A percentile compares a stretch with the other conserved stretches of the same genome.
Evolutionary conservation across 2,329 filamentous ascomycete species (phyloP).

Genomic region (Hypoxylon sp.): DNA sequence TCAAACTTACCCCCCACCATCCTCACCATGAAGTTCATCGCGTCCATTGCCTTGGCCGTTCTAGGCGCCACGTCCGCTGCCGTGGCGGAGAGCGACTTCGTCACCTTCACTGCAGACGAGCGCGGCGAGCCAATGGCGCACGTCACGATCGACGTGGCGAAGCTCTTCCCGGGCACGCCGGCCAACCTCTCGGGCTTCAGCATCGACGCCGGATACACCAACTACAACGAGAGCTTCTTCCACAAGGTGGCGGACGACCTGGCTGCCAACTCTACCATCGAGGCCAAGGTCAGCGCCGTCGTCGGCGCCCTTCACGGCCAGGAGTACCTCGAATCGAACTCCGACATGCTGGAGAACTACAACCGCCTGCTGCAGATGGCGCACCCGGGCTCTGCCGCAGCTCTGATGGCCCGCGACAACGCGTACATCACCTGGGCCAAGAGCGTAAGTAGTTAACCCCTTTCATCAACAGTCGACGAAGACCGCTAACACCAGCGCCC

Average conservation of each 20-base stretch:
- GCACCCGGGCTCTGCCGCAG: background rate
- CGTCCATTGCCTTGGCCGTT: no score
- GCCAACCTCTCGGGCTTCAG: background rate
- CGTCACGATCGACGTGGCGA: background rate
- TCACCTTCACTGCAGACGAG: no score
- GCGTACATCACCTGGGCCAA: background rate
- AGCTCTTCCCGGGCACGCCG: background rate
- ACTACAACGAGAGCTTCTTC: background rate
- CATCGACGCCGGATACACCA: background rate
- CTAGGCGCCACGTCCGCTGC: no score
- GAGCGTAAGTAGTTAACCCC: background rate
- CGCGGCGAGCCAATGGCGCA: no score
- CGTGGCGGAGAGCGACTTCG: no score
- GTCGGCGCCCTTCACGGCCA: background rate
- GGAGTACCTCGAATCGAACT: background rate
- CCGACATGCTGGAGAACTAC: background rate
- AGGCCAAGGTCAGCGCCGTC: background rate
- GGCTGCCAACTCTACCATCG: background rate
- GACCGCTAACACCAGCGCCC: background rate
- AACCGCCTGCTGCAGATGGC: background rate
- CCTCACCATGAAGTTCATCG: no score
- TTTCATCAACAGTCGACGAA: no score
- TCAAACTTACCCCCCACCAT: no score
- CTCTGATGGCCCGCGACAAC: background rate
- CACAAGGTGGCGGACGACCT: background rate